Evolutionary conservation across 495 filamentous ascomycete genomes (phyloP).

Genomic region (Daldinia childiae): DNA sequence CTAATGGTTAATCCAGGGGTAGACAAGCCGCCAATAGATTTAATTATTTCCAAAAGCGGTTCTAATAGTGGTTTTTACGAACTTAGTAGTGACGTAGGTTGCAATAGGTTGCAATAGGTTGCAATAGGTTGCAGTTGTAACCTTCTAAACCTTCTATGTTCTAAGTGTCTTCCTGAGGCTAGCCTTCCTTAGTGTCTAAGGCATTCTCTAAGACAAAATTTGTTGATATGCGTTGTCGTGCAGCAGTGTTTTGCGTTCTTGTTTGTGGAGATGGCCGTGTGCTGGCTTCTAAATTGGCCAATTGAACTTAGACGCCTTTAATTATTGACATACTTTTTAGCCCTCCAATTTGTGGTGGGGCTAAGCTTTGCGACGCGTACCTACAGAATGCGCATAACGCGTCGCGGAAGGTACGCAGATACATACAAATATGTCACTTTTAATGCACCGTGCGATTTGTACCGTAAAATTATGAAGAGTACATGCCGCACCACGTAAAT

Average conservation of each 20-base stretch:
- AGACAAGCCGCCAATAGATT: slow-evolving; percentile 7
- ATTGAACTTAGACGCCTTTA: slow-evolving; percentile 4
- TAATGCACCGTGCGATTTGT: slow-evolving; percentile 7
- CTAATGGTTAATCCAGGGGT: slow-evolving; percentile 6
- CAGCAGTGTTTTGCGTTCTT: slow-evolving; percentile 28
- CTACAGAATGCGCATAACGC: slow-evolving; percentile 15
- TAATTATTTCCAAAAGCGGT: slow-evolving; percentile 10
- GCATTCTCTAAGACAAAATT: slow-evolving; percentile 2
- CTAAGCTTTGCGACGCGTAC: slow-evolving; percentile 27
- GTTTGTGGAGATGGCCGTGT: slow-evolving; percentile 26
- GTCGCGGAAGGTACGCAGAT: background rate
- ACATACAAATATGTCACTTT: background rate
- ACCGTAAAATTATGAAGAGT: slow-evolving; percentile 12
- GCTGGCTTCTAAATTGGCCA: slow-evolving; percentile 37
- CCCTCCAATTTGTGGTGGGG: slow-evolving; percentile 26
- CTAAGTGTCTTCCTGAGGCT: slow-evolving; percentile 8
- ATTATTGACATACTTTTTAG: slow-evolving; percentile 23
- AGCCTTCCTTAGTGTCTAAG: background rate
- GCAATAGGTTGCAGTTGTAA: background rate
- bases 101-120: slow-evolving; percentile 3
- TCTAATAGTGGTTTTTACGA: background rate
- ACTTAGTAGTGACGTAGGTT: slow-evolving; percentile 20
- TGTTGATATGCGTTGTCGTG: slow-evolving; percentile 38
- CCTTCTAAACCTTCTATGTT: slow-evolving; percentile 2
- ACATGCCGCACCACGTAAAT: slow-evolving; percentile 17